phyloP scores from a whole-genome alignment of 352 stramenopile genomes.

The Phytopythium boreale region DNA sequence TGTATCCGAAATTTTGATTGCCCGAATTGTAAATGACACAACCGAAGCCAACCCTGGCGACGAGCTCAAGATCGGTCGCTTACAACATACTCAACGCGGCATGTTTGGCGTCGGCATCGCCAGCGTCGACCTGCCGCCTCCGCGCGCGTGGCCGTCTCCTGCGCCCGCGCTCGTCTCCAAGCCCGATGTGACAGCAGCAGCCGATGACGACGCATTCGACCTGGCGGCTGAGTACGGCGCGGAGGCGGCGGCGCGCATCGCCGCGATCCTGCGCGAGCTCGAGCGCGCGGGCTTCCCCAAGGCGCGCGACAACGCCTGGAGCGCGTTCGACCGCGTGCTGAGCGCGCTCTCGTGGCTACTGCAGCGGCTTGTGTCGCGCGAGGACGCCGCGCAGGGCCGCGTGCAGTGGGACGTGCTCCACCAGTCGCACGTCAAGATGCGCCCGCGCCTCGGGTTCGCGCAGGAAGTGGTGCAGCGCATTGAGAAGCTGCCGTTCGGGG shows the following conservation, averaged over 20 bases:
- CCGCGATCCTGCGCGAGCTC: slow-evolving; percentile 27
- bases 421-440: slow-evolving; percentile 64
- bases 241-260: slow-evolving; percentile 32
- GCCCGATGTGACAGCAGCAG: not conserved
- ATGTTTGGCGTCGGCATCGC: slow-evolving; percentile 1
- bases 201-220: slow-evolving; percentile 19
- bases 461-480: slow-evolving; percentile 54
- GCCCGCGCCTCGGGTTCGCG: slow-evolving; percentile 58
- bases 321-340: slow-evolving; percentile 63
- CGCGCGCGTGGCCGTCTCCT: not conserved
- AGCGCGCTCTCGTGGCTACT: slow-evolving; percentile 58
- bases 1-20: not conserved
- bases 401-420: slow-evolving; percentile 70
- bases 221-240: slow-evolving; percentile 30
- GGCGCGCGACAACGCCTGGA: slow-evolving; percentile 34
- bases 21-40: not conserved
- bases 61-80: not conserved
- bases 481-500: slow-evolving; percentile 26
- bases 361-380: slow-evolving; percentile 49
- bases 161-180: not conserved
- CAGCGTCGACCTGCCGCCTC: not conserved
- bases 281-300: slow-evolving; percentile 43
- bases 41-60: not conserved
- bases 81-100: not conserved
- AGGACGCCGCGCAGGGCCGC: slow-evolving; percentile 33